phyloP scores from a whole-genome alignment of 1,139 yeast species.

The Saccharomyces hybrid region DNA sequence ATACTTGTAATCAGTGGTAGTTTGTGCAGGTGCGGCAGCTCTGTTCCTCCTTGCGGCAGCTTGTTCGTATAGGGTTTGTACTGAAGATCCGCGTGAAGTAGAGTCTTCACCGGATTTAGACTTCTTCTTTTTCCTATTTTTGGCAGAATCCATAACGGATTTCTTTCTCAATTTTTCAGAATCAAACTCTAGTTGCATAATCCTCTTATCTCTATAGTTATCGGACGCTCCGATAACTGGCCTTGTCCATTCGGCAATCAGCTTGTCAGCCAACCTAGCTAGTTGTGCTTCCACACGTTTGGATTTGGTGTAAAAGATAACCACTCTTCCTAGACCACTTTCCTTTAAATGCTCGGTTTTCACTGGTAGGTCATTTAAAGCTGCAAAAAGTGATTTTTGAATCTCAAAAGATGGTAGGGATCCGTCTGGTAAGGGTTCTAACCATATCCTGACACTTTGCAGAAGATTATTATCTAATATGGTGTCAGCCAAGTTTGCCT shows the following conservation, averaged over 20 bases:
- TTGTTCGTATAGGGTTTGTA: slow-evolving; percentile 57
- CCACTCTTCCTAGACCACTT: slow-evolving; percentile 87
- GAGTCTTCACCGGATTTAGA: slow-evolving; percentile 34
- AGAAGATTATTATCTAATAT: slow-evolving; percentile 88
- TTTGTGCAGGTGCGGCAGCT: slow-evolving; percentile 88
- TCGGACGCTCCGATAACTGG: slow-evolving; percentile 95
- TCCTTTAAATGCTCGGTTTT: slow-evolving; percentile 93
- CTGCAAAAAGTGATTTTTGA: slow-evolving; percentile 74
- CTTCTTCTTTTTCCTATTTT: slow-evolving; percentile 22
- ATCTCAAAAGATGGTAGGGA: slow-evolving; percentile 95
- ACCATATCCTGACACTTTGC: slow-evolving; percentile 93
- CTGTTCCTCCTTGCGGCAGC: slow-evolving; percentile 88
- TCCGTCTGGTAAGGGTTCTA: slow-evolving; percentile 97
- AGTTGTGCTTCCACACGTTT: slow-evolving; percentile 81
- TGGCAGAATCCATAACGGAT: slow-evolving; percentile 27
- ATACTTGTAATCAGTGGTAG: slow-evolving; percentile 80
- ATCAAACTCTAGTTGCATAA: slow-evolving; percentile 65
- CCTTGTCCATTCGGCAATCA: slow-evolving; percentile 96
- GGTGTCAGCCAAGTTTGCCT: slow-evolving; percentile 86
- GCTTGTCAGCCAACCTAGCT: slow-evolving; percentile 80
- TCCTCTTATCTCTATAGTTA: slow-evolving; percentile 81
- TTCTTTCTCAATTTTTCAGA: slow-evolving; percentile 47
- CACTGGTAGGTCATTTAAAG: slow-evolving; percentile 74
- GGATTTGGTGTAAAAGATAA: slow-evolving; percentile 87
- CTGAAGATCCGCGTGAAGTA: slow-evolving; percentile 16